Evolutionary conservation across 371 early-diverging fungal species (phyloP), one percentile per base, ranked within the genome.

Genomic region (Mortierella polycephala): DNA sequence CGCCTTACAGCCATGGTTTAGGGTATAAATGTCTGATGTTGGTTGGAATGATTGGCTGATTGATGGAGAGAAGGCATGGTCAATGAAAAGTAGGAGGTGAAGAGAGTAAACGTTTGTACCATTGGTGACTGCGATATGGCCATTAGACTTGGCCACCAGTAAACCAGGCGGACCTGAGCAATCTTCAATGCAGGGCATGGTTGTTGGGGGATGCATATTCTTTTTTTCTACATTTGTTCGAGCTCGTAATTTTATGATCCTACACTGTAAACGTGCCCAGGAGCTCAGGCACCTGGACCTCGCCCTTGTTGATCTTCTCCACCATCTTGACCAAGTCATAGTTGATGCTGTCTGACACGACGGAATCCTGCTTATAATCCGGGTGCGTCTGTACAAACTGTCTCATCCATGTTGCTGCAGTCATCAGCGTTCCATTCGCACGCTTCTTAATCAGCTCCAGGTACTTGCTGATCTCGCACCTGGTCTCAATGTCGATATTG

Each of bases 351-450:
- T 93, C 86, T 5, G 89, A 85, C 2, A 99, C 93, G 0, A 94
- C 91, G 20, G 96, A 95, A 80, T 99, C 99, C 16, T 92, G 87
- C 72, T 94, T 90, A 86, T 99, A 99, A 9, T 85, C 92, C 2
- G 95, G 93, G 69, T 99, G 99, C n/a, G 65, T 81, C 42, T 83
- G 86, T 40, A 99, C 95, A 85, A 97, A 96, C 30, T 94, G 84
- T 55, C 99, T 91, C 39, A 97, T 91, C 91, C 95, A 99, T 7
- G 92, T 88, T 9, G 99, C 99, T 5, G 90, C 90, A 0, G 99
- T 99, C 86, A 93, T 89, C 20, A 96, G 75, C 30, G 85, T 83
- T 1, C 95, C 98, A 60, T 91, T 89, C 2, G 98, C 96, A 57
- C 94, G 90, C 50, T 89, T 87, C 51, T 89, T 87, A 50, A 99